Evolutionary conservation across 805 yeast species (phyloP), one percentile per base, ranked within the genome.

Genomic region (Candida ovalis): DNA sequence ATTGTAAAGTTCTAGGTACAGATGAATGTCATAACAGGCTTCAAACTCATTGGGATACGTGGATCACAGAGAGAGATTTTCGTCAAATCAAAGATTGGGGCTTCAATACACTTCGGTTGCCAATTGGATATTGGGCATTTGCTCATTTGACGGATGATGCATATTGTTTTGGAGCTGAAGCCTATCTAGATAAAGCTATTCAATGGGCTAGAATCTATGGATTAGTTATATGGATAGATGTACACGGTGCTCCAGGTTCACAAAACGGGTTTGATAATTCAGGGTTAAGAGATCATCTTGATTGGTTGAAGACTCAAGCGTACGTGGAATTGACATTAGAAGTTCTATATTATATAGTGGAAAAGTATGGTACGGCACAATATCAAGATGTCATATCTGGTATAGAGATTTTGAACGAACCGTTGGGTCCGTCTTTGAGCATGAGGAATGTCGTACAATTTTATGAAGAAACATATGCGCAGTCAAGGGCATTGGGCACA

Each of bases 191-290:
- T 41, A 66, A 76, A 48, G 87, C 88, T 1, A 67, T 88, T 35
- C 77, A 70, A 42, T 88, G 95, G 95, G 81, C 86, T 18, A 65
- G 77, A 21, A 70, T 71, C 37, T 64, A 82, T 55, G 82, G 74
- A 15, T 67, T 88, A 51, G 77, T 84, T 49, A 85, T 82, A 3
- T 81, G 87, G 84, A 68, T 88, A 44, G 95, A 88, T 60, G 66
- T 88, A 46, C 96, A 88, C 58, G 90, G 94, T 13, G 83, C 77
- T 10, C 94, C 95, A 6, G 94, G 92, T 1, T 83, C 91, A 1
- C 95, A 88, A 60, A 88, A 88, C 63, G 95, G 95, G 13, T 87
- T 87, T 70, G 92, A 87, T 59, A 88, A 87, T 58, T 81, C 88
- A 7, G 96, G 96, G 1, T 66, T 76, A 25, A 72, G 90, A 59